Base-by-base conservation (phyloP, 2,329 filamentous ascomycete genomes). In the Aulographum hederae region DNA sequence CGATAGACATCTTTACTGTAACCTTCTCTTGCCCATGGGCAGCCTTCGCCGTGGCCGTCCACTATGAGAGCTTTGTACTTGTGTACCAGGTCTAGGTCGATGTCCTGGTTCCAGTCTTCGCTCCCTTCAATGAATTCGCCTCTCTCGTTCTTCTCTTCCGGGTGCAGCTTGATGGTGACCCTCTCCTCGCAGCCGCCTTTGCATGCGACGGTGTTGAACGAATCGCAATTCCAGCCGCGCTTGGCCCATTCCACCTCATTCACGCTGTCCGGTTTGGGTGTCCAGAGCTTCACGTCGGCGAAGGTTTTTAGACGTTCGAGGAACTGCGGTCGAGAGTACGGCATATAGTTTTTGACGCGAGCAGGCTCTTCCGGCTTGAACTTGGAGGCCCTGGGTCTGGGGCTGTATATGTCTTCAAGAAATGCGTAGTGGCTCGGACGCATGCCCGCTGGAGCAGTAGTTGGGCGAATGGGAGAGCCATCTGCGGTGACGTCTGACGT, bases 161-260 rank as follows among this genome's bases (percentile, higher is more conserved):
- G n/a, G n/a, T n/a, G 39, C 20, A 92, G 59, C 54, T 79, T 82
- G 32, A 95, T 78, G 4, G 89, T 68, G 26, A 94, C 63, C 43
- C 91, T 79, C 44, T 78, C 76, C 46, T 77, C 76, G 46, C 89
- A 98, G 2, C 85, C 71, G 26, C 78, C 74, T 26, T 61, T 64
- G 50, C 89, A 98, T 13, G 73, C 71, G 12, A 95, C 81, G 6
- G 17, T 20, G 4, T 35, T 27, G 16, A 35, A 14, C 43, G 77
- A 77, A 28, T 78, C 72, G 45, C 86, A 94, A 3, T 76, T 65
- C 86, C 89, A 98, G 1, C 86, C 86, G 36, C 79, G 63, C 59
- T 86, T 93, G 1, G 85, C 85, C 89, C 89, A 98, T 50, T 84
- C 78, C 5, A 94, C 73, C 54, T 95, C 89, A 47, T 73, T 82